Evolutionary conservation across 148 eudicot species (phyloP), one percentile per base, ranked within the genome.

Genomic region (Tetragonia tetragonoides): DNA sequence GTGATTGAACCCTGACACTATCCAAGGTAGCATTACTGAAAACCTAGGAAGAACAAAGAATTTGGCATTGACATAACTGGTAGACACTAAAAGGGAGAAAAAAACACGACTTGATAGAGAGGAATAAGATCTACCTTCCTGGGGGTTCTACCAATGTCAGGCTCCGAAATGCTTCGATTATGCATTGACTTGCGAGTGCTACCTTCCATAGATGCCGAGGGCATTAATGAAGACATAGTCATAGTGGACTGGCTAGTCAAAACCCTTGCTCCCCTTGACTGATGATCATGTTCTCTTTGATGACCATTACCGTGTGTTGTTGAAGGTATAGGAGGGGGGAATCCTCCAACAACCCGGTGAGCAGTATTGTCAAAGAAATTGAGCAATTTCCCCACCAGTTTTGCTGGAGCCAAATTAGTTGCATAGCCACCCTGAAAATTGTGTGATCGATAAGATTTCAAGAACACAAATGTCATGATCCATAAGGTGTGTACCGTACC

Each of bases 321-420:
- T 37, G 87, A 84, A 57, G 95, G 91, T 51, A 76, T 83, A 73
- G 92, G 85, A 21, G 98, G 97, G 17, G 98, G 98, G 42, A 88
- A 79, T 49, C 97, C 91, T 74, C 98, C 98, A 84, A 94, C 92
- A 70, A 94, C 98, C 70, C 92, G 93, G 54, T 92, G 90, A n/a
- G 95, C 95, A 53, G 97, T 92, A 68, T 83, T 87, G 77, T 94
- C 98, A 78, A 94, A 83, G 68, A 94, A 82, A 81, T 88, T 90
- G 67, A 88, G 86, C 82, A 94, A 76, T 86, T 90, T 90, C 69
- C 90, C 94, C 44, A 89, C 85, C 49, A 94, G 79, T 83, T 92
- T 90, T 49, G 80, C 86, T n/a, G 95, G 90, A 80, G 89, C 95
- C 80, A 88, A 85, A 81, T 89, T 92, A 38, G 90, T 79, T 24